These are phyloP conservation scores for Termitomyces sp. DNA, from an alignment of 768 basidiomycete species.

Conservation along the genomic window DNA sequence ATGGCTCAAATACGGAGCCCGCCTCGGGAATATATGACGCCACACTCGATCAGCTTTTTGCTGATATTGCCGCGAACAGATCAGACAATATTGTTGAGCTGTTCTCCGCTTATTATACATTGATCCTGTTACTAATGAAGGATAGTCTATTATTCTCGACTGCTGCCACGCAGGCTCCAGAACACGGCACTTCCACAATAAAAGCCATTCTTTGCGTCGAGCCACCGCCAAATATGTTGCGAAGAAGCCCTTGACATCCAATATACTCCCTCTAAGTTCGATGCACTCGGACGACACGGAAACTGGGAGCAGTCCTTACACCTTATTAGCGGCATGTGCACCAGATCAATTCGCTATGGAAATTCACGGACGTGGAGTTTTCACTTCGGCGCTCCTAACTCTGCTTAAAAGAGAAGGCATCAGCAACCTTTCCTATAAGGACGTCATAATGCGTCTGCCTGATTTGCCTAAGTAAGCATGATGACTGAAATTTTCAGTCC, in stretches of 20 bases:
- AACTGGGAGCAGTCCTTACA: not conserved
- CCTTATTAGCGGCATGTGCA: constrained; percentile 8
- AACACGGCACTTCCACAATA: not conserved
- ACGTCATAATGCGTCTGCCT: constrained; percentile 1
- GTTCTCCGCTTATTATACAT: not conserved
- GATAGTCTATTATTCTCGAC: constrained; percentile 11
- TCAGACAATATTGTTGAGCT: constrained; percentile 9
- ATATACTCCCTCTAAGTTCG: not conserved
- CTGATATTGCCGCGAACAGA: not conserved
- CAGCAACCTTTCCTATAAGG: constrained; percentile 3
- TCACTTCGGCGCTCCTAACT: not conserved
- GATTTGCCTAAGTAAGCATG: not conserved
- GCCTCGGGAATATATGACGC: not conserved
- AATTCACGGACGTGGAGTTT: not conserved
- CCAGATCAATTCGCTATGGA: constrained; percentile 2
- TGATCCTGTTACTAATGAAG: not conserved
- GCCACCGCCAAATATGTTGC: not conserved
- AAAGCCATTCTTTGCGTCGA: not conserved
- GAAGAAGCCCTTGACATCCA: not conserved
- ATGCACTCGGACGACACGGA: not conserved
- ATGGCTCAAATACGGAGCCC: not conserved
- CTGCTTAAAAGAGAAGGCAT: not conserved
- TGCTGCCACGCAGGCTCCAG: constrained; percentile 5
- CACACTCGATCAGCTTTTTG: not conserved
- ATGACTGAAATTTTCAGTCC: not conserved